These are phyloP conservation scores for Trametes cinnabarina DNA, from an alignment of 768 basidiomycete genomes.

Conservation along the genomic window DNA sequence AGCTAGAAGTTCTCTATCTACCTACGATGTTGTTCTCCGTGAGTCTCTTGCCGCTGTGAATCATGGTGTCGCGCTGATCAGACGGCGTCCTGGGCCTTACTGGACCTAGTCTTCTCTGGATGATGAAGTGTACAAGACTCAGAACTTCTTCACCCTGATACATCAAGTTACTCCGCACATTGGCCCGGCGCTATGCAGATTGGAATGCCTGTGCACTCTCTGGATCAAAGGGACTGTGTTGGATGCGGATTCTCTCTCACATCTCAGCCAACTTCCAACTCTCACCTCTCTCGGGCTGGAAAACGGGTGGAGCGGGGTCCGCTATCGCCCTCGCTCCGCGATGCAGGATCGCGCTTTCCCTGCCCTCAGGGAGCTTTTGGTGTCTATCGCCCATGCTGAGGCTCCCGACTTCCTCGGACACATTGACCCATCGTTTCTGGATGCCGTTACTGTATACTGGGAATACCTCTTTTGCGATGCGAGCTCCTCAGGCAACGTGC, in stretches of 20 bases:
- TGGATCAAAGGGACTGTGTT: not conserved
- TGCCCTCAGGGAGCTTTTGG: not conserved
- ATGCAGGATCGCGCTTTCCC: not conserved
- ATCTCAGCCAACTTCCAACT: not conserved
- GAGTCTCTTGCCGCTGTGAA: too few relatives aligned
- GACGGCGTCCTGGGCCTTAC: too few relatives aligned
- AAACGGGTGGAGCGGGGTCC: not conserved
- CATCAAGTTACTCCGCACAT: too few relatives aligned
- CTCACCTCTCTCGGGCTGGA: not conserved
- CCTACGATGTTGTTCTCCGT: too few relatives aligned
- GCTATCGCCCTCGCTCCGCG: not conserved
- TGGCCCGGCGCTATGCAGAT: too few relatives aligned
- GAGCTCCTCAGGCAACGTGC: not conserved
- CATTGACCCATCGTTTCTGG: not conserved
- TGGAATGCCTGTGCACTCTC: not conserved
- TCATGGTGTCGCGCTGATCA: too few relatives aligned
- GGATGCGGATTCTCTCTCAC: not conserved
- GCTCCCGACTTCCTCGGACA: not conserved
- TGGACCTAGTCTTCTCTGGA: too few relatives aligned
- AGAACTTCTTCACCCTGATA: too few relatives aligned
- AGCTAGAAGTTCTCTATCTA: too few relatives aligned
- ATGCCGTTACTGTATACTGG: not conserved
- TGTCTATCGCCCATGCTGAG: not conserved
- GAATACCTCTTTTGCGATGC: not conserved
- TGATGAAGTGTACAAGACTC: too few relatives aligned